A percentile compares a stretch with the other conserved stretches of the same genome.
Evolutionary conservation across 345 rosid species (phyloP).

Genomic region (Erucastrum elatum): DNA sequence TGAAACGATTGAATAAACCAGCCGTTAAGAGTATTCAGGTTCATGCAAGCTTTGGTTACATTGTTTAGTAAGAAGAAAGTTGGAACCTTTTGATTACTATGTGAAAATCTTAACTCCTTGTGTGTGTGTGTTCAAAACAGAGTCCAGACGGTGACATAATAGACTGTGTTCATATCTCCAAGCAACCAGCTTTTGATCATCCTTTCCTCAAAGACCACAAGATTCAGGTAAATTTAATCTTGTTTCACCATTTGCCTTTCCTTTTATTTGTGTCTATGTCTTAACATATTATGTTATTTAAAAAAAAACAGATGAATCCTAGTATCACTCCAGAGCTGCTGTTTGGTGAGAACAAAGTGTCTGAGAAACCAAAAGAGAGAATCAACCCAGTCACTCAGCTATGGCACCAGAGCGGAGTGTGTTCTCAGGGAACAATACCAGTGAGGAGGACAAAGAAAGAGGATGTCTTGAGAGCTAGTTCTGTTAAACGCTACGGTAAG

Average conservation of each 20-base stretch:
- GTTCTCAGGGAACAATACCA: conserved; percentile 66
- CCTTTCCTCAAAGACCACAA: conserved; percentile 72
- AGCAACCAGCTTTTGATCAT: conserved; percentile 81
- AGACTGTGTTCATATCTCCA: conserved; percentile 59
- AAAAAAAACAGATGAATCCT: conserved; percentile 48
- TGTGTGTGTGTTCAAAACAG: conserved; percentile 32
- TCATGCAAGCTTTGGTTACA: conserved; percentile 10
- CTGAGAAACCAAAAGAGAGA: conserved; percentile 31
- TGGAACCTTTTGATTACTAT: conserved; percentile 9
- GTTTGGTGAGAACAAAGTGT: conserved; percentile 46
- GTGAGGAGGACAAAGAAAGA: conserved; percentile 61
- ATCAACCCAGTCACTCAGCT: conserved; percentile 41
- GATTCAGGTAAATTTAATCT: conserved; percentile 53
- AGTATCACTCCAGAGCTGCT: conserved; percentile 47
- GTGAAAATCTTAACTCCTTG: neutral
- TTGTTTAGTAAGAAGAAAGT: conserved; percentile 19
- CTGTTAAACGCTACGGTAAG: conserved; percentile 57
- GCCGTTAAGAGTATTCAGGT: conserved; percentile 73
- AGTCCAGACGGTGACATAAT: conserved; percentile 72
- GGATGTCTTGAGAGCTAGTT: conserved; percentile 62
- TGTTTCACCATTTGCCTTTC: neutral
- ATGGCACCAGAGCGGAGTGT: conserved; percentile 60
- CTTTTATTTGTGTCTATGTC: neutral
- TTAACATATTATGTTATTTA: neutral
- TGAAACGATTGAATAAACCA: conserved; percentile 86